phyloP scores from a whole-genome alignment of 1,284 basidiomycete genomes.

The Ceratobasidium sp. region DNA sequence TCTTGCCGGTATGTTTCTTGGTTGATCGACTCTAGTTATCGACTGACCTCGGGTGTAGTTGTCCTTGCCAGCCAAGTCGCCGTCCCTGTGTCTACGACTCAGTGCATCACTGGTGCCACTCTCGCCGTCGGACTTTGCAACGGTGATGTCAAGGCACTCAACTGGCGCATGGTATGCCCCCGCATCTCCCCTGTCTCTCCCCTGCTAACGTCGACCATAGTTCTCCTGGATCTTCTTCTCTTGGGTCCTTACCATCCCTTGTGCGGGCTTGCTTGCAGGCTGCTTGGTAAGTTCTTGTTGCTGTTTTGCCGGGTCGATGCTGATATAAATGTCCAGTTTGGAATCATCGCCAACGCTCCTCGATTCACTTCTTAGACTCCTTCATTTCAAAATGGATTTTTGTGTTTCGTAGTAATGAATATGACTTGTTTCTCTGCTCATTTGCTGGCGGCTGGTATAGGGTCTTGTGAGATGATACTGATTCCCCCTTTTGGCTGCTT shows the following conservation, averaged over 20 bases:
- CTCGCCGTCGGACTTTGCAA: conserved; percentile 54
- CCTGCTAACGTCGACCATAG: conserved; percentile 28
- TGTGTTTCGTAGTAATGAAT: neutral
- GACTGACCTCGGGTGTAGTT: conserved; percentile 42
- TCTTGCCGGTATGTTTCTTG: conserved; percentile 47
- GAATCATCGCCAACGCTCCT: conserved; percentile 53
- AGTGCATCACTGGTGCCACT: conserved; percentile 56
- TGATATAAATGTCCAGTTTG: conserved; percentile 41
- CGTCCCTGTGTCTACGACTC: conserved; percentile 53
- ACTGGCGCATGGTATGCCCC: conserved; percentile 47
- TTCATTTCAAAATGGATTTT: neutral
- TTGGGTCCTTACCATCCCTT: conserved; percentile 52
- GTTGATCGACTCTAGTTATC: neutral
- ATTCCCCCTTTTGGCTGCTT: no score
- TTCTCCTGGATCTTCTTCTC: conserved; percentile 39
- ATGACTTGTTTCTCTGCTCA: neutral
- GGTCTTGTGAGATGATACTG: no score
- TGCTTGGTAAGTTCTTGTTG: conserved; percentile 43
- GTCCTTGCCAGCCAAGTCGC: conserved; percentile 54
- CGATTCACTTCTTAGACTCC: conserved; percentile 43
- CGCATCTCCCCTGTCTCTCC: conserved; percentile 43
- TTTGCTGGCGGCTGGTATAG: no score
- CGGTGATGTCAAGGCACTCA: conserved; percentile 50
- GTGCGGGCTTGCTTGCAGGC: conserved; percentile 50
- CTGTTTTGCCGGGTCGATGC: neutral